Evolutionary conservation across 2,329 filamentous ascomycete genomes (phyloP).

Genomic region (Daldinia sp.): DNA sequence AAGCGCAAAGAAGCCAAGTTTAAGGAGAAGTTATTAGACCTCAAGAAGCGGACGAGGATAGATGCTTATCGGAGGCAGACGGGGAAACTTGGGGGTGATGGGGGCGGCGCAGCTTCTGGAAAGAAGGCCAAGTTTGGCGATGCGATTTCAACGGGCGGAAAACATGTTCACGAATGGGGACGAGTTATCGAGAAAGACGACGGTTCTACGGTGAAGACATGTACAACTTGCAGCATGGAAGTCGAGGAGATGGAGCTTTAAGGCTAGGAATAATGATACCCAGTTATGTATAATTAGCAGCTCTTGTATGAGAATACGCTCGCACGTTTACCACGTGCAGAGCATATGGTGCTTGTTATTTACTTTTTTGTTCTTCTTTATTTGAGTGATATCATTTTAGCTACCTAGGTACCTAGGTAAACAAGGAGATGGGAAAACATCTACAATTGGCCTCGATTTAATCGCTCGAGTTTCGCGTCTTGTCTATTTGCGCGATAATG

Average conservation of each 20-base stretch:
- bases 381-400: not conserved
- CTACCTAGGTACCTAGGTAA: too few species aligned
- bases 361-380: not conserved
- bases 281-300: not conserved
- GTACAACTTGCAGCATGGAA: conserved; percentile 78
- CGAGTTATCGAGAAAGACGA: conserved; percentile 72
- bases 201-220: conserved; percentile 83
- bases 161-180: conserved; percentile 91
- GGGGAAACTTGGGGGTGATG: conserved; percentile 57
- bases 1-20: conserved; percentile 90
- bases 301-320: not conserved
- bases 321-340: not conserved
- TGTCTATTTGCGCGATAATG: not conserved
- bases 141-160: conserved; percentile 69
- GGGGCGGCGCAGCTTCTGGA: conserved; percentile 51
- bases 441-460: not conserved
- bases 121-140: conserved; percentile 76
- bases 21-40: conserved; percentile 82
- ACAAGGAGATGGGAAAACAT: too few species aligned
- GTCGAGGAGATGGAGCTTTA: conserved; percentile 78
- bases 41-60: conserved; percentile 92
- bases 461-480: not conserved
- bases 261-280: conserved; percentile 20
- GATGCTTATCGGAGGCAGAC: conserved; percentile 84
- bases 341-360: not conserved